A percentile compares a stretch with the other conserved stretches of the same genome.
Evolutionary conservation across 371 early-diverging fungal species (phyloP).

Genomic region (Rhizopus arrhizus): DNA sequence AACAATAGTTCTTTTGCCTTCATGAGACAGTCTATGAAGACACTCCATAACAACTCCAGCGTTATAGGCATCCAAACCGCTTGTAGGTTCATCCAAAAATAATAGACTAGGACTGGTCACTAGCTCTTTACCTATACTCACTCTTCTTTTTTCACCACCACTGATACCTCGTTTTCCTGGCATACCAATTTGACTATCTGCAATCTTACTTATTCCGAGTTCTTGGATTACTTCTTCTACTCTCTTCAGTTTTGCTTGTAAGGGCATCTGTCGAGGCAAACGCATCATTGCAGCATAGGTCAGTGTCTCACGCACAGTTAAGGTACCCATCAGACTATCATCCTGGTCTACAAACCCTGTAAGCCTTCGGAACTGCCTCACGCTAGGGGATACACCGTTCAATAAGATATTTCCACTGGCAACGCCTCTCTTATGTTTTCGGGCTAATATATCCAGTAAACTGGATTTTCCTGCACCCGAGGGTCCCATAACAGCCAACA

Average conservation of each 20-base stretch:
- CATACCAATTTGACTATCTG: constrained; percentile 67
- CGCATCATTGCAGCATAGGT: constrained; percentile 84
- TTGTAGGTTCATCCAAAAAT: constrained; percentile 90
- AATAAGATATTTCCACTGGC: constrained; percentile 87
- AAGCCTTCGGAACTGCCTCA: constrained; percentile 60
- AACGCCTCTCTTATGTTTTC: constrained; percentile 79
- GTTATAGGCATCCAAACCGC: constrained; percentile 88
- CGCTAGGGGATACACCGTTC: constrained; percentile 71
- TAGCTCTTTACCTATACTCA: constrained; percentile 89
- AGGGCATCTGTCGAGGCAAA: constrained; percentile 64
- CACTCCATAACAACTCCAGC: constrained; percentile 79
- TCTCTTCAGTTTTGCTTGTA: constrained; percentile 21
- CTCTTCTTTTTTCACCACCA: constrained; percentile 94
- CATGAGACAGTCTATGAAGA: constrained; percentile 65
- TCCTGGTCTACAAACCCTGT: constrained; percentile 94
- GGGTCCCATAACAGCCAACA: constrained; percentile 79
- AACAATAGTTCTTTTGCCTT: constrained; percentile 70
- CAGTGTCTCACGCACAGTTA: constrained; percentile 92
- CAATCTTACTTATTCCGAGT: constrained; percentile 69
- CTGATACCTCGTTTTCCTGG: constrained; percentile 78
- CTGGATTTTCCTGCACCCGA: constrained; percentile 87
- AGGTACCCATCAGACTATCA: constrained; percentile 80
- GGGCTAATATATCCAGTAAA: constrained; percentile 83
- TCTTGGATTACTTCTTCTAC: constrained; percentile 72
- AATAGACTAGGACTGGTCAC: constrained; percentile 82